Evolutionary conservation across 2,329 filamentous ascomycete genomes (phyloP).

Genomic region (Ceratocystiopsis brevicomis): DNA sequence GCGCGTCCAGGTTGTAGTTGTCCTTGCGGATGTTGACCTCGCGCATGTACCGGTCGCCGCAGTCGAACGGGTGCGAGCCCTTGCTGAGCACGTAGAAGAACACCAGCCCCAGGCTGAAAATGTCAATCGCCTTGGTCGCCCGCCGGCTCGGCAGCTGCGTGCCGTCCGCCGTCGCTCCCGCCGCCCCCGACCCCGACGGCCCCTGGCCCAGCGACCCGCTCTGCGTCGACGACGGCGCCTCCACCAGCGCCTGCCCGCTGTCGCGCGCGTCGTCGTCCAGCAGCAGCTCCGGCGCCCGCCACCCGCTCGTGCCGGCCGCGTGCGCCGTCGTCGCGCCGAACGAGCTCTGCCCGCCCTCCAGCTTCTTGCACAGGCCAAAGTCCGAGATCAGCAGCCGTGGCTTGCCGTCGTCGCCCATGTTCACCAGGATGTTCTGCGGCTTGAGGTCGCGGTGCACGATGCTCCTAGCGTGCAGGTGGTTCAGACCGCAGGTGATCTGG

Average conservation of each 20-base stretch:
- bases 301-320: constrained; percentile 82
- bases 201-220: constrained; percentile 34
- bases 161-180: constrained; percentile 25
- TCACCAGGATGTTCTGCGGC: constrained; percentile 88
- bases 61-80: constrained; percentile 82
- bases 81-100: constrained; percentile 97
- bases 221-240: constrained; percentile 32
- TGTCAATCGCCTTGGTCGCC: constrained; percentile 88
- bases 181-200: no score
- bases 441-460: constrained; percentile 97
- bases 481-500: constrained; percentile 77
- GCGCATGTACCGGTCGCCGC: constrained; percentile 82
- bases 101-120: constrained; percentile 92
- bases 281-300: constrained; percentile 88
- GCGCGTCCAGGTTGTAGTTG: constrained; percentile 49
- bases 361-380: constrained; percentile 92
- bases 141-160: constrained; percentile 41
- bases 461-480: constrained; percentile 73
- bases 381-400: constrained; percentile 90
- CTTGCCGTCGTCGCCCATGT: constrained; percentile 46
- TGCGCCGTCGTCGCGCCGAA: constrained; percentile 89
- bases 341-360: constrained; percentile 85
- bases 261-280: constrained; percentile 53
- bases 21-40: constrained; percentile 96
- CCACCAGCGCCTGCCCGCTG: constrained; percentile 22